These are phyloP conservation scores for Yarrowia sp. DNA, from an alignment of 805 yeast genomes.

Conservation along the genomic window DNA sequence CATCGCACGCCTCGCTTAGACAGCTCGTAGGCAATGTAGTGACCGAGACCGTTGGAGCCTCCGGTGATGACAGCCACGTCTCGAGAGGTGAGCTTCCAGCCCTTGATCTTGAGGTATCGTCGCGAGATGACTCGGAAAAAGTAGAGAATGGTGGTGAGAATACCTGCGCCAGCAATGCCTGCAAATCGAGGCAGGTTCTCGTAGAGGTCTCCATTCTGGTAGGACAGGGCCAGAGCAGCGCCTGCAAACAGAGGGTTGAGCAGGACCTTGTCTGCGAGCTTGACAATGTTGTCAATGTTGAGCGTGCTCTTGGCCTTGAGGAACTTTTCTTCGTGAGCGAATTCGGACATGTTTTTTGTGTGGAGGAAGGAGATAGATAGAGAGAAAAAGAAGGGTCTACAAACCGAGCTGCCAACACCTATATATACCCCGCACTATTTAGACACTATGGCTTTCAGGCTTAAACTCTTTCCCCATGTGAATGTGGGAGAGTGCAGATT, in stretches of 20 bases:
- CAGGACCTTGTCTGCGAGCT: conserved; percentile 5
- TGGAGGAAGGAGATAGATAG: not conserved
- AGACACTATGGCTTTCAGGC: not conserved
- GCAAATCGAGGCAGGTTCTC: conserved; percentile 24
- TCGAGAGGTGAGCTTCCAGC: conserved; percentile 28
- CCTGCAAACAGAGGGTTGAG: conserved; percentile 21
- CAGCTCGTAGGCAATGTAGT: conserved; percentile 53
- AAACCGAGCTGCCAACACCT: not conserved
- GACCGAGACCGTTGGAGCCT: conserved; percentile 77
- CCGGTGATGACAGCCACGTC: conserved; percentile 81
- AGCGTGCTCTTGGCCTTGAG: not conserved
- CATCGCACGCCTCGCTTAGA: conserved; percentile 47
- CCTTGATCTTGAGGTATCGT: conserved; percentile 23
- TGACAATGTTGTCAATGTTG: conserved; percentile 21
- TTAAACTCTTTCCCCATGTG: conserved; percentile 22
- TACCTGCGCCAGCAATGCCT: conserved; percentile 10
- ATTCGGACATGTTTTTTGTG: conserved; percentile 8
- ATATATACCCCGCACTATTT: conserved; percentile 13
- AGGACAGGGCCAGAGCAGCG: conserved; percentile 12
- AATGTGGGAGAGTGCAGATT: conserved; percentile 18
- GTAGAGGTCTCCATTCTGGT: conserved; percentile 22
- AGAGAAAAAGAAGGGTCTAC: not conserved
- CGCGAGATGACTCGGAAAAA: conserved; percentile 20
- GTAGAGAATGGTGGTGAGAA: conserved; percentile 11
- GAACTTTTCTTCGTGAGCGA: conserved; percentile 15